Conservation (phyloP, 192 early-diverging fungal species). For the Umbelopsis vinacea region DNA sequence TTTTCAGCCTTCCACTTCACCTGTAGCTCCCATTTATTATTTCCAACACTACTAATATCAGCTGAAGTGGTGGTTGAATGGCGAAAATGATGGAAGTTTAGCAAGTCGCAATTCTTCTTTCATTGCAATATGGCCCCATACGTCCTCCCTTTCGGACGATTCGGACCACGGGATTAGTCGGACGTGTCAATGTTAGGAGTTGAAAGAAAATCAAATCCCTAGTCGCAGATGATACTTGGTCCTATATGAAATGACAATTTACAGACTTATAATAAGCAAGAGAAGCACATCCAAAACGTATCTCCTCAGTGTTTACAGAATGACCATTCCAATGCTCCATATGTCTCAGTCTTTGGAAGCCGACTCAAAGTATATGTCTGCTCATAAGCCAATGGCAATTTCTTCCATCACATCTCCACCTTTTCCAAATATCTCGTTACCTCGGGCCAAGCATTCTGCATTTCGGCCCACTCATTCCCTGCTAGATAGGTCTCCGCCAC, state of each 20-base stretch:
- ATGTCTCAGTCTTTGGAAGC: neutral
- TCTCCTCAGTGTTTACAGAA: neutral
- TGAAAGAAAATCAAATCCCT: slow-evolving; percentile 8
- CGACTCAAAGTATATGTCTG: neutral
- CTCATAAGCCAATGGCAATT: slow-evolving; percentile 41
- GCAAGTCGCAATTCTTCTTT: neutral
- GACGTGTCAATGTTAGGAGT: neutral
- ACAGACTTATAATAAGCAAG: neutral
- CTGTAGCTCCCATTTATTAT: neutral
- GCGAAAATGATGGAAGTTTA: neutral
- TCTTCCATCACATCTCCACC: slow-evolving; percentile 39
- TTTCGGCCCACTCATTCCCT: neutral
- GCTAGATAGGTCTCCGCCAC: neutral
- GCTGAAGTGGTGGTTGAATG: neutral
- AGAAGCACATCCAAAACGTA: no score
- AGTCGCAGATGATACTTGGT: slow-evolving; percentile 19
- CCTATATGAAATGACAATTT: neutral
- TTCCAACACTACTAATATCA: neutral
- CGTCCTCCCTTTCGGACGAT: neutral
- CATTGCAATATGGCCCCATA: slow-evolving; percentile 19
- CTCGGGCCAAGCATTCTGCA: neutral
- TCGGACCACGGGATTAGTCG: neutral
- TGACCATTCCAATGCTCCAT: slow-evolving; percentile 9
- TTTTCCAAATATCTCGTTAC: neutral
- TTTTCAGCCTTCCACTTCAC: neutral